Conservation (phyloP, 208 protist genomes). For the Wallacemonas rigidus region DNA sequence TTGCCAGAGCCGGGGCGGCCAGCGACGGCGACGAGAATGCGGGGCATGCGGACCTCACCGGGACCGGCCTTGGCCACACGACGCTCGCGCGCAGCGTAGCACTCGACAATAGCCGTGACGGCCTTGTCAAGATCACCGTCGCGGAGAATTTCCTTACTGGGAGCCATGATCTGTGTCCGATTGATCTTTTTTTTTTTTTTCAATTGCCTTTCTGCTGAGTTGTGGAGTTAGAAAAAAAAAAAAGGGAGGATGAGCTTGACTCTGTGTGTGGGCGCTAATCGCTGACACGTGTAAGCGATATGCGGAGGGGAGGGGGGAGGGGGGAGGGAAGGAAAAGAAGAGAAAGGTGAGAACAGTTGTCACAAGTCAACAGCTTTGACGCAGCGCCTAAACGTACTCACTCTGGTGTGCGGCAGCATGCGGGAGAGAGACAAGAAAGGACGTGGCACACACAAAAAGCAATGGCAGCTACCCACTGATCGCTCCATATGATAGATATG, state of each 20-base stretch:
- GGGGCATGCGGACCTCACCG: conserved; percentile 19
- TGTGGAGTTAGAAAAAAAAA: background rate
- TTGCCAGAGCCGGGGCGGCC: conserved; percentile 85
- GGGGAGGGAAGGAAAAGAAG: no score
- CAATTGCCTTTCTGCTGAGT: conserved; percentile 12
- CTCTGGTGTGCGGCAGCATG: no score
- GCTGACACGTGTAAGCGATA: no score
- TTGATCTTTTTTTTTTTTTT: conserved; percentile 15
- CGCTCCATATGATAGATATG: no score
- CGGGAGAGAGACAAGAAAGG: conserved; percentile 17
- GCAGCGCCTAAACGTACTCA: no score
- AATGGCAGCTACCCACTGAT: no score
- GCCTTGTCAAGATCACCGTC: conserved; percentile 21
- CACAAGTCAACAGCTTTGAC: no score
- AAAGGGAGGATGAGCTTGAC: no score
- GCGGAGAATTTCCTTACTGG: conserved; percentile 14
- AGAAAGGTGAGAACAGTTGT: no score
- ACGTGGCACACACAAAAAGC: conserved; percentile 1
- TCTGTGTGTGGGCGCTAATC: no score
- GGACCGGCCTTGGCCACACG: background rate
- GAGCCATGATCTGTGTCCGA: background rate
- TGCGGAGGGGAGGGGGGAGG: no score
- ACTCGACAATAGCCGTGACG: conserved; percentile 20
- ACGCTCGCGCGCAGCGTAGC: background rate
- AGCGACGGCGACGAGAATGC: conserved; percentile 69